These are phyloP conservation scores for Coemansia sp. DNA, from an alignment of 192 early-diverging fungal genomes.

Conservation along the genomic window DNA sequence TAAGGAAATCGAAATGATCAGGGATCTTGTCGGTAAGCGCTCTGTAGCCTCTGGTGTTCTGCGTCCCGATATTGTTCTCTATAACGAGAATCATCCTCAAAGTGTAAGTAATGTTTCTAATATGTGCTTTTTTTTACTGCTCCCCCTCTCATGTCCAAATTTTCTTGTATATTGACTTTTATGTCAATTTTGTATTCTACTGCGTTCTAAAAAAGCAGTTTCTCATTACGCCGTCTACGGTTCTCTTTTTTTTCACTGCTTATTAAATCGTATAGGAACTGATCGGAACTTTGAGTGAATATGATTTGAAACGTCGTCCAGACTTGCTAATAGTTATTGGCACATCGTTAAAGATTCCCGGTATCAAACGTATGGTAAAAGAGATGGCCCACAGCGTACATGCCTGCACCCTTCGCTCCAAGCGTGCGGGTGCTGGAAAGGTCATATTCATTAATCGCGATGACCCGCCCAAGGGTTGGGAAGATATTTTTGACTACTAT, in stretches of 20 bases:
- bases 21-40: conserved; percentile 73
- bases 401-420: conserved; percentile 26
- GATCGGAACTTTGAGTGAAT: conserved; percentile 50
- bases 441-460: conserved; percentile 56
- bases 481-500: conserved; percentile 58
- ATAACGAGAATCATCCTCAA: conserved; percentile 76
- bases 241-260: not conserved
- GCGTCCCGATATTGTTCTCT: conserved; percentile 92
- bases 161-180: not conserved
- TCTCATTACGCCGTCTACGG: not conserved
- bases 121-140: not conserved
- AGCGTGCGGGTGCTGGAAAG: conserved; percentile 48
- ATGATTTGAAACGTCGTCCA: conserved; percentile 52
- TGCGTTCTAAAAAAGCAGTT: conserved; percentile 3
- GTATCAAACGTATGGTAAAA: conserved; percentile 58
- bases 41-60: conserved; percentile 74
- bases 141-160: not conserved
- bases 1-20: conserved; percentile 50
- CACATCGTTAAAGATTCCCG: conserved; percentile 59
- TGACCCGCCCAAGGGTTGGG: conserved; percentile 57
- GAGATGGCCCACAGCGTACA: conserved; percentile 59
- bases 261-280: conserved; percentile 32
- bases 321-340: conserved; percentile 62
- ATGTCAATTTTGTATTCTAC: not conserved
- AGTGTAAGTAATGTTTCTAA: conserved; percentile 33